These are phyloP conservation scores for Sporisorium graminicola DNA, from an alignment of 1,284 basidiomycete genomes.

Conservation along the genomic window DNA sequence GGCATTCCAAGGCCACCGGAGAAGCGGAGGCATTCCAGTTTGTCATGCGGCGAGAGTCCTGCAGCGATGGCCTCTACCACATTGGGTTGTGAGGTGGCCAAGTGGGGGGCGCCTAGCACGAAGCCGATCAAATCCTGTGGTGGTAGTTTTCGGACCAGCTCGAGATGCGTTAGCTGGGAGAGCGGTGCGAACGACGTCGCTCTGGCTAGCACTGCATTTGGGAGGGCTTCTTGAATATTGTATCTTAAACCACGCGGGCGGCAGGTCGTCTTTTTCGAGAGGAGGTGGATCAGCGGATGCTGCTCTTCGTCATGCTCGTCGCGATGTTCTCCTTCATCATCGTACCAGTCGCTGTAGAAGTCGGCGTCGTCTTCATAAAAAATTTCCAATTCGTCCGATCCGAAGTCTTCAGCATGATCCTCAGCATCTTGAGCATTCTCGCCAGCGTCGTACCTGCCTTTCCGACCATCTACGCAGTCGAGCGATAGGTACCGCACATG, in stretches of 20 bases:
- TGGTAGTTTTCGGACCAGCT: neutral
- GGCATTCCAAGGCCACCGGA: neutral
- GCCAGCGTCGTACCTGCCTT: neutral
- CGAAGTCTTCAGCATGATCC: too few relatives aligned
- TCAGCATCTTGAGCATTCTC: too few relatives aligned
- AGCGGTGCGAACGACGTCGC: neutral
- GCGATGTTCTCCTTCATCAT: too few relatives aligned
- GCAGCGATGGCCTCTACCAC: neutral
- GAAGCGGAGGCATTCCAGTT: neutral
- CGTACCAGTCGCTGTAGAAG: too few relatives aligned
- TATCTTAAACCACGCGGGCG: neutral
- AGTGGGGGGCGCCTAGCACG: neutral
- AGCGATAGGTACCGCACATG: neutral
- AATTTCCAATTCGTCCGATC: too few relatives aligned
- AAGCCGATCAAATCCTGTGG: neutral
- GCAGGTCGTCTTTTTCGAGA: neutral
- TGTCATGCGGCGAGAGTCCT: neutral
- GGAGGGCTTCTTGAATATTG: neutral
- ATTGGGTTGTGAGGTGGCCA: neutral
- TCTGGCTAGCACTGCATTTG: neutral
- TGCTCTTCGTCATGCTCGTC: neutral
- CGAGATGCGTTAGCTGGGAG: neutral
- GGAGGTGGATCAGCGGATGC: neutral
- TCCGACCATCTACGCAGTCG: neutral
- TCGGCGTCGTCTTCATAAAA: too few relatives aligned